phyloP scores from a whole-genome alignment of 2,329 filamentous ascomycete species.

The Stagonosporopsis vannaccii region DNA sequence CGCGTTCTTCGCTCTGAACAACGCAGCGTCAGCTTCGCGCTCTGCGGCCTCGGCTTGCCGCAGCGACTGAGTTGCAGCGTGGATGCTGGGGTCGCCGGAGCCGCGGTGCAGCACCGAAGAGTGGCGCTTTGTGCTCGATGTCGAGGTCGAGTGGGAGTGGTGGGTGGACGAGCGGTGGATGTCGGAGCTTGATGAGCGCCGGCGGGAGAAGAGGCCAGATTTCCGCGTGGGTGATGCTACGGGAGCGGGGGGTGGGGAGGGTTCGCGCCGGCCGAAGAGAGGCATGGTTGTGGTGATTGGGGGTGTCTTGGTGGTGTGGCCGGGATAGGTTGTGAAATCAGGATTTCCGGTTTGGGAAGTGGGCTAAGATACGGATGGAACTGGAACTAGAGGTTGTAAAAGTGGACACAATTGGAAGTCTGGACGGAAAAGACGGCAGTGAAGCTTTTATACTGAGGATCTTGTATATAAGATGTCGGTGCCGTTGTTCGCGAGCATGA shows the following conservation, averaged over 20 bases:
- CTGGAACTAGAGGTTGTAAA: slow-evolving; percentile 1
- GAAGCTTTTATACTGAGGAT: slow-evolving; percentile 15
- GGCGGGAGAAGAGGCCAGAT: slow-evolving; percentile 47
- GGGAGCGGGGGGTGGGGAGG: slow-evolving; percentile 32
- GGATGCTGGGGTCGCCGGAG: slow-evolving; percentile 67
- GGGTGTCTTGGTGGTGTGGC: not conserved
- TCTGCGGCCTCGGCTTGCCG: slow-evolving; percentile 69
- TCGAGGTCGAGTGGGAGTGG: slow-evolving; percentile 28
- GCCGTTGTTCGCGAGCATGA: not conserved
- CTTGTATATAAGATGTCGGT: not conserved
- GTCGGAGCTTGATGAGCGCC: slow-evolving; percentile 44
- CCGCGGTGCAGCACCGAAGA: slow-evolving; percentile 52
- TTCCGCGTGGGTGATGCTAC: slow-evolving; percentile 33
- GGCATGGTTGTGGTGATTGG: slow-evolving; percentile 33
- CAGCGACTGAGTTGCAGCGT: slow-evolving; percentile 67
- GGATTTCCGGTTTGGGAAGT: not conserved
- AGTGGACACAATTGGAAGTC: slow-evolving; percentile 8
- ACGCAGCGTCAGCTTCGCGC: slow-evolving; percentile 69
- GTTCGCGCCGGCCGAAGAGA: slow-evolving; percentile 44
- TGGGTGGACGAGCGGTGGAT: slow-evolving; percentile 26
- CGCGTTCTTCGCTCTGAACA: slow-evolving; percentile 64
- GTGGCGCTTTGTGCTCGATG: slow-evolving; percentile 38
- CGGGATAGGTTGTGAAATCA: not conserved
- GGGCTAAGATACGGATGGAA: not conserved
- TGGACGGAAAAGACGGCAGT: slow-evolving; percentile 9